Base-by-base conservation (phyloP, 257 asterid genomes). In the Nemophila menziesii region DNA sequence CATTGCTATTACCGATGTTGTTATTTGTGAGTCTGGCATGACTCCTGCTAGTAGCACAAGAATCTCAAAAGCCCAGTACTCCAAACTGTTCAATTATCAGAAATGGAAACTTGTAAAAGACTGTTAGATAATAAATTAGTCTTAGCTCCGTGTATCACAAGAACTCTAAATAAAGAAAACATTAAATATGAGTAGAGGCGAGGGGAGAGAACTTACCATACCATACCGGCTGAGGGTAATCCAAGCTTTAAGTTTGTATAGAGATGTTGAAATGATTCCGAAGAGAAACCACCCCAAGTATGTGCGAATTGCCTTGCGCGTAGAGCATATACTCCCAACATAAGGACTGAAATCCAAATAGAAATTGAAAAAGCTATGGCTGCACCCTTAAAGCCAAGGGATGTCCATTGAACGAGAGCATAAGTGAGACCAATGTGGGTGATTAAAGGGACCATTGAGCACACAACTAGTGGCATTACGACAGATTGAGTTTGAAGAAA, bases 21-120 rank as follows among this genome's bases (percentile, higher is more conserved):
- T 41, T 16, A 75, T 39, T 54, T 72, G 71, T 1, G 98, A 55
- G 46, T 83, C 43, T n/a, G 93, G 94, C 98, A 89, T 73, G 54
- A 84, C 41, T 39, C 98, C 94, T 0, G 94, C 92, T 44, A 84
- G 49, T 43, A 89, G 48, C 26, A 89, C 98, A 21, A 84, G 93
- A 51, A 69, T 45, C 80, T 89, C 98, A 37, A 78, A 80, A 48
- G 94, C 95, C 84, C 95, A 80, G 17, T 66, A 72, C 55, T 89
- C 95, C 72, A 89, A 48, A 51, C 97, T 89, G 80, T 37, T 23
- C 5, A n/a, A 33, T 55, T 8, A 3, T 19, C n/a, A 17, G 21
- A n/a, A n/a, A n/a, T n/a, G n/a, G n/a, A n/a, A n/a, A n/a, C n/a
- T n/a, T n/a, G n/a, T n/a, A n/a, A n/a, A n/a, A n/a, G n/a, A n/a